Percentiles rank a stretch among this genome's conserved stretches.
Conservation (phyloP, 495 filamentous ascomycete genomes). For the Penicillium daleae region DNA sequence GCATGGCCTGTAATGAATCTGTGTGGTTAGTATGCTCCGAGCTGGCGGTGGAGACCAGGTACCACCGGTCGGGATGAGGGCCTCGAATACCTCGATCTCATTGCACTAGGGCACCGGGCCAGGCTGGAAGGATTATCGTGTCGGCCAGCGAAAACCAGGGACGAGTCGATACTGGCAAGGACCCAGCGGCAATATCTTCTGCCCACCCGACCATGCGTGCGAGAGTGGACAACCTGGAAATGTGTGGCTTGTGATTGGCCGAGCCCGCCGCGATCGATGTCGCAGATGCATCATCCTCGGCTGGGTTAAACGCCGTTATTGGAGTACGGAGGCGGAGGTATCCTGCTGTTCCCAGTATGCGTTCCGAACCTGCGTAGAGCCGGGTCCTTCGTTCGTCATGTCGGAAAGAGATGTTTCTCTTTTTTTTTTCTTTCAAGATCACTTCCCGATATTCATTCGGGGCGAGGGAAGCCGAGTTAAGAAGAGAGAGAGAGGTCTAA, state of each 20-base stretch:
- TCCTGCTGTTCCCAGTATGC: constrained; percentile 6
- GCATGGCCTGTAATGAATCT: constrained; percentile 4
- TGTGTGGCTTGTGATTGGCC: constrained; percentile 38
- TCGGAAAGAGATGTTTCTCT: constrained; percentile 8
- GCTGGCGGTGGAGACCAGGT: constrained; percentile 11
- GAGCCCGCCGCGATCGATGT: constrained; percentile 29
- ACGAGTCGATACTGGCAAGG: neutral
- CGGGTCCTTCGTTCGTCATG: constrained; percentile 32
- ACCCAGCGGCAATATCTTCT: constrained; percentile 46
- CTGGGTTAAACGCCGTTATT: constrained; percentile 41
- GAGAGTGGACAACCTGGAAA: constrained; percentile 20
- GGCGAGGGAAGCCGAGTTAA: constrained; percentile 24
- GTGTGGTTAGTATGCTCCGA: constrained; percentile 6
- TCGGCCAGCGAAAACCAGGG: constrained; percentile 18
- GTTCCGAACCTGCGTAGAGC: constrained; percentile 29
- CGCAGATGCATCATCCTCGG: constrained; percentile 36
- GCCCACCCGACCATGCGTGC: constrained; percentile 32
- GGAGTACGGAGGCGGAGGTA: constrained; percentile 24
- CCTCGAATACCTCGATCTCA: constrained; percentile 13
- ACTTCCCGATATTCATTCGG: constrained; percentile 18
- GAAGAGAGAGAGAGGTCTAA: neutral
- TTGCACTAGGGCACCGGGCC: constrained; percentile 13
- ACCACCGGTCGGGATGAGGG: constrained; percentile 14
- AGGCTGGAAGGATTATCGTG: constrained; percentile 11
- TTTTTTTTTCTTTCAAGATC: neutral